Evolutionary conservation across 352 stramenopile genomes (phyloP).

Genomic region (Globisporangium iwayamae): DNA sequence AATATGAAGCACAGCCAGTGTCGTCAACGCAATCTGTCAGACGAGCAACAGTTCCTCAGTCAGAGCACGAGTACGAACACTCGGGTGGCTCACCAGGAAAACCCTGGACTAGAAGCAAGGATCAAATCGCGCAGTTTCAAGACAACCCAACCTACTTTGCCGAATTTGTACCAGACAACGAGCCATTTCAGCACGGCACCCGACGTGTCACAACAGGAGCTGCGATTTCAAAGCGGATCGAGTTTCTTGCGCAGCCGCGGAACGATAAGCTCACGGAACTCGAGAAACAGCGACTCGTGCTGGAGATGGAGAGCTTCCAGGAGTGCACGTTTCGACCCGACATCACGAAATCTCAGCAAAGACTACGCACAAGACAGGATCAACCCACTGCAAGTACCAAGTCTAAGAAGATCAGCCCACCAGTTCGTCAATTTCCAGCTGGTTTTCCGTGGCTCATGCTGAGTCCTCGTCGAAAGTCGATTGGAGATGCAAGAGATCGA

Average conservation of each 20-base stretch:
- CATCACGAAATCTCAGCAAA: slow-evolving; percentile 20
- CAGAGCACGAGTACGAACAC: neutral
- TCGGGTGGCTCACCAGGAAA: neutral
- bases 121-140: neutral
- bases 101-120: neutral
- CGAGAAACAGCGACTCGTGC: slow-evolving; percentile 54
- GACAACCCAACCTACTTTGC: neutral
- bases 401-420: neutral
- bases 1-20: neutral
- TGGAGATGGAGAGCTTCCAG: slow-evolving; percentile 53
- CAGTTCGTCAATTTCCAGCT: neutral
- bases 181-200: neutral
- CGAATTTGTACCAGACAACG: neutral
- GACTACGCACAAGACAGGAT: neutral
- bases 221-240: slow-evolving; percentile 25
- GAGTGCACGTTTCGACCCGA: slow-evolving; percentile 75
- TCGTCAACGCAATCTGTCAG: neutral
- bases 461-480: slow-evolving; percentile 39
- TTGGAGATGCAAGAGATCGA: neutral
- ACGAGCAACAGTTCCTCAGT: neutral
- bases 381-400: neutral
- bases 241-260: slow-evolving; percentile 48
- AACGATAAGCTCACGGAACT: slow-evolving; percentile 54
- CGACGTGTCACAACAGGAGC: neutral
- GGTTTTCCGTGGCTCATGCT: slow-evolving; percentile 62